These are phyloP conservation scores for Fusarium lyarnte DNA, from an alignment of 2,329 filamentous ascomycete species.

Conservation along the genomic window DNA sequence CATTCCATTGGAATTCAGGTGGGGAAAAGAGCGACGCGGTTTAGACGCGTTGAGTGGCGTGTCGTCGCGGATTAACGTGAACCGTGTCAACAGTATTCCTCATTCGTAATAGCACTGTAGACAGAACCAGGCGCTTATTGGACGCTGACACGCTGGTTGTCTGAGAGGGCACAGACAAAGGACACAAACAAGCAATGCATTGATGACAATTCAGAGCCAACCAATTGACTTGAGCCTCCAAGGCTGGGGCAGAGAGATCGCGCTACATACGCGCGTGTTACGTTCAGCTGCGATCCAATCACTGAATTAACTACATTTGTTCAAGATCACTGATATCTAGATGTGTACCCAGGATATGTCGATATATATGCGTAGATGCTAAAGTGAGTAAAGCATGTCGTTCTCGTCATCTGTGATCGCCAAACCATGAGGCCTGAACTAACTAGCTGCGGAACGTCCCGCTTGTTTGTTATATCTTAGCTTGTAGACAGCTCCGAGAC, in stretches of 20 bases:
- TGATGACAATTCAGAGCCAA: constrained; percentile 1
- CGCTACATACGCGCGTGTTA: constrained; percentile 20
- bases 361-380: background rate
- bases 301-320: background rate
- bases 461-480: constrained; percentile 16
- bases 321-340: background rate
- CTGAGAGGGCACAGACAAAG: background rate
- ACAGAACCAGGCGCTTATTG: background rate
- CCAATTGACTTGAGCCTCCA: constrained; percentile 21
- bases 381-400: background rate
- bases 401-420: background rate
- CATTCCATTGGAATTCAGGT: constrained; percentile 32
- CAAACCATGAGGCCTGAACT: background rate
- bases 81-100: background rate
- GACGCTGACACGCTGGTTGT: constrained; percentile 21
- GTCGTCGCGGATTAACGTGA: constrained; percentile 20
- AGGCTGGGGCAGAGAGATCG: constrained; percentile 8
- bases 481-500: constrained; percentile 2
- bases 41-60: constrained; percentile 41
- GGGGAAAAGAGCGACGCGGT: constrained; percentile 26
- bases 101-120: constrained; percentile 1
- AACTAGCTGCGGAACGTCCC: constrained; percentile 40
- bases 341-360: background rate
- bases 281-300: background rate
- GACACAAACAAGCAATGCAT: constrained; percentile 23